Base-by-base conservation (phyloP, 2,329 filamentous ascomycete species). In the Rugonectria rugulosa region DNA sequence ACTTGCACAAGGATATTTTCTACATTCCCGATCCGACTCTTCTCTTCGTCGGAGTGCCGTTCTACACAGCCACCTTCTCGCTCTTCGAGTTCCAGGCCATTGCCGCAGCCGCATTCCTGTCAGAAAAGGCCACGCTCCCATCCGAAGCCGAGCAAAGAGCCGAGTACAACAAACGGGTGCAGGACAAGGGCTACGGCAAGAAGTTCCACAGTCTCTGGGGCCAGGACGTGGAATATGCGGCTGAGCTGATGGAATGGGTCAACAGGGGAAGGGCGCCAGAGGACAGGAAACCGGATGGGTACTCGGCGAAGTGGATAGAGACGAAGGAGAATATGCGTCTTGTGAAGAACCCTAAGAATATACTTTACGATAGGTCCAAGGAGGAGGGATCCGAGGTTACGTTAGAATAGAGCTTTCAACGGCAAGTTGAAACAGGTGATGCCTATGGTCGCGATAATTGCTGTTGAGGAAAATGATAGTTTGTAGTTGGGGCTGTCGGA, bases 51-150 rank as follows among this genome's bases (percentile, higher is more conserved):
- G 87, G 87, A 0, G 81, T 86, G 1, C 85, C 85, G 0, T 88
- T 84, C 67, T 83, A 87, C 64, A 83, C 83, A 0, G 84, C 85
- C 0, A 89, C 87, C 0, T 90, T 89, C 65, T 85, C 84, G 0
- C 73, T 89, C 2, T 89, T 89, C 59, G 87, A 89, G 57, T 88
- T 88, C 62, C 87, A 90, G 65, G 86, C 85, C 1, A 81, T 86
- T 61, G 80, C 80, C 0, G 74, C 87, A 0, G 81, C 86, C 0
- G 79, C 82, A 9, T 80, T 87, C 0, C 77, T 87, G 15, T 73
- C 81, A 0, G 83, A 82, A 0, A 71, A 75, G 31, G 80, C 78
- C 11, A 17, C 6, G 7, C 32, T 54, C 5, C 51, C 51, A 17
- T 8, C 27, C 3, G 24, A 40, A n/a, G 24, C 21, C 8, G 40